Evolutionary conservation across 345 rosid species (phyloP), one percentile per base, ranked within the genome.

Genomic region (Camelina hispida): DNA sequence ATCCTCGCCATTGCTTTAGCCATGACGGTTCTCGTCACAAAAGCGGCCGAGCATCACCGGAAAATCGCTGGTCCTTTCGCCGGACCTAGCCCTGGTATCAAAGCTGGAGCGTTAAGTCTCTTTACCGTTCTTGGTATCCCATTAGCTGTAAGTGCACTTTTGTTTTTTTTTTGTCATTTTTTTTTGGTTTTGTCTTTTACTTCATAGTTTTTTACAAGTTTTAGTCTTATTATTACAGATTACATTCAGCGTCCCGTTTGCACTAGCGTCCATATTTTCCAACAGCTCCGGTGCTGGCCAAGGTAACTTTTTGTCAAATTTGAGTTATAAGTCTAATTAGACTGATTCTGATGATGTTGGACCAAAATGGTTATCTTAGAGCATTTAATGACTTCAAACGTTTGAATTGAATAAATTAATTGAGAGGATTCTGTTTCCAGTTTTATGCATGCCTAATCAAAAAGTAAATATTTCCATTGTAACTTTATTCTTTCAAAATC

Each of bases 201-300:
- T n/a, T 46, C 16, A 7, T 2, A 46, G 16, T n/a, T 46, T 46
- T 46, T 6, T 6, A 34, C n/a, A n/a, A 18, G 2, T 46, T 7
- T 7, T 22, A 56, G 43, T 30, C 6, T 48, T 58, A 4, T 18
- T 28, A 13, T 34, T 80, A 81, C 83, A 93, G 98, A 75, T 88
- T 34, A 91, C 91, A 22, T 88, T 11, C 66, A 93, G 93, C 63
- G 63, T 85, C 56, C 97, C 97, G 1, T 93, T 87, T 64, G 98
- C 98, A 57, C 48, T 93, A 84, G 96, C 97, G 18, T 91, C 98
- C 15, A 93, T 89, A 56, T 88, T 82, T 69, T 89, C 84, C 25
- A 76, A 71, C 35, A 52, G 34, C 3, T n/a, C 88, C 5, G 86
- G 87, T 53, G 92, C 90, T 1, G 97, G 98, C 58, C 98, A 93